Evolutionary conservation across 306 rosid genomes (phyloP), one percentile per base, ranked within the genome.

Genomic region (Datisca glomerata): DNA sequence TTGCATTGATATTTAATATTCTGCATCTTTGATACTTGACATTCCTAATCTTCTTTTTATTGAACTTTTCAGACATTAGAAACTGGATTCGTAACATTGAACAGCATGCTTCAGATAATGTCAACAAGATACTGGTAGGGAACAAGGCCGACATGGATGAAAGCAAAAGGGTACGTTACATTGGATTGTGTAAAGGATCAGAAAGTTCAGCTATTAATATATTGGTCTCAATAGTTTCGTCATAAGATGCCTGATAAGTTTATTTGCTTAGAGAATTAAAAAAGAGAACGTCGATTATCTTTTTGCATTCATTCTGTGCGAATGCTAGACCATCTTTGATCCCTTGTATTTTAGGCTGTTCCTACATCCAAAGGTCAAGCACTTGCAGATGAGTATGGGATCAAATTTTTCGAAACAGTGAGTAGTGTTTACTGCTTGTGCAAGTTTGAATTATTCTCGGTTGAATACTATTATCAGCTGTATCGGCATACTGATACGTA

Each of bases 61-160:
- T 3, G n/a, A n/a, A n/a, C n/a, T 55, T 63, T 72, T 47, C 91
- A 89, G 95, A 89, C 57, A 89, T 89, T 38, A 77, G 81, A 69
- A 89, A 80, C 49, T 89, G 97, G 97, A 89, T 83, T 65, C 86
- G 79, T 49, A 89, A 78, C 75, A 89, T 89, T 21, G 97, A 84
- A 70, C 97, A 89, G 39, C 95, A 84, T 70, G 95, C 97, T 56
- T 83, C 93, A 11, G 93, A 89, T 67, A 84, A 80, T 41, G 86
- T 89, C 17, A 89, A 80, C 80, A 89, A 80, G 69, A 73, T 89
- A 57, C 66, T 89, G 51, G 97, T 89, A 35, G 97, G 97, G 29
- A 89, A 89, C 81, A 89, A 89, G 74, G 95, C 95, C 10, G 97
- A 89, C 68, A 80, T 84, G 97, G 91, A 77, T 33, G 93, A 83